Evolutionary conservation across 2,329 filamentous ascomycete genomes (phyloP).

Genomic region (Pseudogymnoascus sp.): DNA sequence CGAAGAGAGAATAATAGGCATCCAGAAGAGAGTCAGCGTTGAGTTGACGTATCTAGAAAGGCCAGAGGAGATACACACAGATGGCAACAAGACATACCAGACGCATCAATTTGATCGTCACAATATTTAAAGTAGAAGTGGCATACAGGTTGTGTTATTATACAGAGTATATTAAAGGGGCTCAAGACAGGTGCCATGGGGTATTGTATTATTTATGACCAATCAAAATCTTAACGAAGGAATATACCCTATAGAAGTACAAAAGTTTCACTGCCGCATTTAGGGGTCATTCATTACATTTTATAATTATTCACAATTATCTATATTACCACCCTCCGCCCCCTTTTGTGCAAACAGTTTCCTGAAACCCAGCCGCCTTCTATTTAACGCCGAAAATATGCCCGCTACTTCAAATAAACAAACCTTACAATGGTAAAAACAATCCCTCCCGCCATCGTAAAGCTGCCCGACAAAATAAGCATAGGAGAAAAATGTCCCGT

Average conservation of each 20-base stretch:
- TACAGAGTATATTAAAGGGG: neutral
- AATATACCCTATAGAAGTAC: neutral
- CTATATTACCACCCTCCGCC: neutral
- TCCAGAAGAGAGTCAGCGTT: constrained; percentile 12
- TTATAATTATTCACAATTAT: neutral
- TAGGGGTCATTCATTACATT: neutral
- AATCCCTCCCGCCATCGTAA: neutral
- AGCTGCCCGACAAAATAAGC: neutral
- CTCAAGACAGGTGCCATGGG: neutral
- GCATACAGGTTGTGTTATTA: neutral
- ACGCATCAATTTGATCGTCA: constrained; percentile 1
- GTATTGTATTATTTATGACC: neutral
- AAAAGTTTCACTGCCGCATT: neutral
- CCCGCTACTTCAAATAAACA: neutral
- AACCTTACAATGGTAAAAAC: neutral
- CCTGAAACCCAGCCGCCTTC: neutral
- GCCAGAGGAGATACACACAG: neutral
- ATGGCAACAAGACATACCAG: neutral
- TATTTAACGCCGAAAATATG: neutral
- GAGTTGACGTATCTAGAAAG: neutral
- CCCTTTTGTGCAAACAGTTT: neutral
- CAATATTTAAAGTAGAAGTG: neutral
- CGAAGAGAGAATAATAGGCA: constrained; percentile 15
- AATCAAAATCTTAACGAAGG: neutral
- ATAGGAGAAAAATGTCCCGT: neutral